phyloP scores from a whole-genome alignment of 2,329 filamentous ascomycete genomes.

The Corinectria fuckeliana region DNA sequence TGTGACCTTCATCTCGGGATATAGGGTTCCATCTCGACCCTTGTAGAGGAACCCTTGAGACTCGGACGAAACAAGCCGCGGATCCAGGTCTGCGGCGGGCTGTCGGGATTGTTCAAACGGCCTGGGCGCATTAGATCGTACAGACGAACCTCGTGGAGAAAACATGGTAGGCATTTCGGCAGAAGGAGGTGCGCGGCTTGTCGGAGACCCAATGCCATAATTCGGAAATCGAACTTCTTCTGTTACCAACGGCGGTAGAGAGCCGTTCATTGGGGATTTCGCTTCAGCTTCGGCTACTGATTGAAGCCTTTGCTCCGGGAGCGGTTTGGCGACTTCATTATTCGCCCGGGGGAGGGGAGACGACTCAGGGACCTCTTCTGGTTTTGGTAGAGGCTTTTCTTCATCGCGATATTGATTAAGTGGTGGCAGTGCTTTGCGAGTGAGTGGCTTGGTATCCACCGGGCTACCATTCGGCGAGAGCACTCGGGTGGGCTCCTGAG shows the following conservation, averaged over 20 bases:
- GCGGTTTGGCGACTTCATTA: background rate
- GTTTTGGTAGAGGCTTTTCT: constrained; percentile 32
- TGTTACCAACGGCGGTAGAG: constrained; percentile 28
- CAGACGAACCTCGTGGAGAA: constrained; percentile 44
- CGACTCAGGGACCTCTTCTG: constrained; percentile 9
- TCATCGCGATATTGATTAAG: constrained; percentile 31
- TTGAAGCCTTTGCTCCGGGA: background rate
- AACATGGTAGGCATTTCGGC: constrained; percentile 35
- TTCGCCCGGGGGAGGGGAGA: background rate
- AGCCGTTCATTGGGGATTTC: constrained; percentile 29
- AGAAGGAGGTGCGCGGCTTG: constrained; percentile 25
- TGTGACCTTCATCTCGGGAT: constrained; percentile 49
- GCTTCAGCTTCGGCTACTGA: constrained; percentile 11
- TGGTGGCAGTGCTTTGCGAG: constrained; percentile 38
- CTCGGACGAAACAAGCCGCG: constrained; percentile 43
- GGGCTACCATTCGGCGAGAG: constrained; percentile 22
- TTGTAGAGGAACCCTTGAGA: constrained; percentile 44
- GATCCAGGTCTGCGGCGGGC: constrained; percentile 36
- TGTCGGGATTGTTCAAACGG: constrained; percentile 32
- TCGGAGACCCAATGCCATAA: constrained; percentile 29
- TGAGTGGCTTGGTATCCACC: constrained; percentile 28
- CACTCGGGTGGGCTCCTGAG: constrained; percentile 21
- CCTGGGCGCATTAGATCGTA: constrained; percentile 28
- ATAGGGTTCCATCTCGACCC: constrained; percentile 49
- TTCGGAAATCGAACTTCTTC: constrained; percentile 19